Evolutionary conservation across 2,329 filamentous ascomycete species (phyloP).

Genomic region (Sclerotinia sclerotiorum): DNA sequence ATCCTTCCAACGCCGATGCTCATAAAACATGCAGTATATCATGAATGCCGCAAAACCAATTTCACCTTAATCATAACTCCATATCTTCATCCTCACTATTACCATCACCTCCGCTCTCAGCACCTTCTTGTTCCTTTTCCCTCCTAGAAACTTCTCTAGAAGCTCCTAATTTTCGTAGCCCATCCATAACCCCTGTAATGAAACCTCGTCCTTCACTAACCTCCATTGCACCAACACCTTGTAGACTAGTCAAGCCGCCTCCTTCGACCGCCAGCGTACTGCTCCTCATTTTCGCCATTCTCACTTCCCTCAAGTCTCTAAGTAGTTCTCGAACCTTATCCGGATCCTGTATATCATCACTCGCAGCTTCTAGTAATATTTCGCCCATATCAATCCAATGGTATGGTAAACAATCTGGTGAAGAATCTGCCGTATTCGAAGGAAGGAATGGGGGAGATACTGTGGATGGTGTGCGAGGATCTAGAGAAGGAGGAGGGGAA

Average conservation of each 20-base stretch:
- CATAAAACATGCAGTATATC: not conserved
- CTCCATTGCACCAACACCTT: constrained; percentile 90
- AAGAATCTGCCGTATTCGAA: constrained; percentile 68
- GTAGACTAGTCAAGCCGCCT: constrained; percentile 67
- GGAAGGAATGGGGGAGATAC: constrained; percentile 75
- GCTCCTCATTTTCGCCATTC: constrained; percentile 83
- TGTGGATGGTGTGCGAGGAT: constrained; percentile 46
- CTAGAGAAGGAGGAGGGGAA: constrained; percentile 71
- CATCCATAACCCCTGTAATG: constrained; percentile 82
- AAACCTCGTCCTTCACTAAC: constrained; percentile 83
- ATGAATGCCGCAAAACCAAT: not conserved
- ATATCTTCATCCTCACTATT: constrained; percentile 58
- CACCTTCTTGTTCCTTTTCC: constrained; percentile 69
- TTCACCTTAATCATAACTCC: constrained; percentile 31
- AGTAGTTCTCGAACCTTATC: constrained; percentile 74
- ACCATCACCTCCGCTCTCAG: constrained; percentile 56
- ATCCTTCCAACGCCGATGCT: constrained; percentile 14
- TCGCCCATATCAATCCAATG: constrained; percentile 94
- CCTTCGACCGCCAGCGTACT: constrained; percentile 72
- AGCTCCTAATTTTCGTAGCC: constrained; percentile 77
- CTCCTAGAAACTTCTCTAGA: constrained; percentile 74
- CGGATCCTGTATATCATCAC: constrained; percentile 75
- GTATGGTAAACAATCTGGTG: constrained; percentile 75
- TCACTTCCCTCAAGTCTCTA: constrained; percentile 80
- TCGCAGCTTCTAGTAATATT: constrained; percentile 79